Base-by-base conservation (phyloP, 352 stramenopile species). In the Globisporangium orthogonon region DNA sequence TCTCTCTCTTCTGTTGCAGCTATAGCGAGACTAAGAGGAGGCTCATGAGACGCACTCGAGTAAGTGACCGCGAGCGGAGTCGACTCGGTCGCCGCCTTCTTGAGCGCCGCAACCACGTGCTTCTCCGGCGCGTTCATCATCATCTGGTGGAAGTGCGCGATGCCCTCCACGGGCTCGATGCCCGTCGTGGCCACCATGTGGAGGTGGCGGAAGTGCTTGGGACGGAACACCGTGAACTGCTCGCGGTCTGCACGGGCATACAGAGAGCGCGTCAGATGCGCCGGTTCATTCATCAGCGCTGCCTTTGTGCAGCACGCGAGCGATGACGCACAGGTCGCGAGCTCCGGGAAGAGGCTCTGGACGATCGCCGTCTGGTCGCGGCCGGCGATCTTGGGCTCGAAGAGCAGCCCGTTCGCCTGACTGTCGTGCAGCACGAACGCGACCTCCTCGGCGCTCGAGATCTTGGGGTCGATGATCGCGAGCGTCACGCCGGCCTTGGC, bases 131-230 rank as follows among this genome's bases (percentile, higher is more conserved):
- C 65, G 71, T 95, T 95, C 52, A 93, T 65, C 62, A 89, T 81
- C 63, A 93, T 89, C 56, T 88, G 73, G 55, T 72, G 76, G 56
- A 92, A 89, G 47, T 86, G 83, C 50, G 91, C 65, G 50, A 93
- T 83, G 45, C 82, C 79, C 56, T 92, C 77, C 39, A 83, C 71
- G 13, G 62, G 75, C 28, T 93, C 77, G 50, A 82, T 78, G 60
- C 79, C 78, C 23, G 86, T 95, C 28, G 84, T 90, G 71, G 93
- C 93, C 58, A 95, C 67, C 51, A 66, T 89, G 75, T 95, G 84
- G 56, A 95, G 57, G 64, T 84, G 66, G 64, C 81, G 83, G 63
- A 91, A 94, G 23, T 79, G 70, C 62, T 89, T 88, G 41, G 82
- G 82, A 49, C 83, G 83, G 71, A 94, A 91, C 29, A 90, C 74